A percentile compares a stretch with the other conserved stretches of the same genome.
phyloP scores from a whole-genome alignment of 2,329 filamentous ascomycete species.

The Pseudovirgaria hyperparasitica region DNA sequence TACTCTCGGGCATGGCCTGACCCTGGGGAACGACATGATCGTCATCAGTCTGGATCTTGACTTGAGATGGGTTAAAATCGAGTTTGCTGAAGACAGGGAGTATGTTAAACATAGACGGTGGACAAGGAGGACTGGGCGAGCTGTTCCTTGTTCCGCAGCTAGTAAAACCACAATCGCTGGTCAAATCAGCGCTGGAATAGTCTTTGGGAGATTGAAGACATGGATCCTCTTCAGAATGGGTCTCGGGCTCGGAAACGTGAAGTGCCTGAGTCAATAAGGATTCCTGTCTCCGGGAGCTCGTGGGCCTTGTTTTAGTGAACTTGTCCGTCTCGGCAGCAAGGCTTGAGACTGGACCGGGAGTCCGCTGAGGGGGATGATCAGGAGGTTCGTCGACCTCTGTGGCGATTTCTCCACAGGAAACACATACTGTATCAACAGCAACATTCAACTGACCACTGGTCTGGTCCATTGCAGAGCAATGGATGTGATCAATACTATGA shows the following conservation, averaged over 20 bases:
- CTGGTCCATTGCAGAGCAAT: no score
- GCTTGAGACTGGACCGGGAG: conserved; percentile 26
- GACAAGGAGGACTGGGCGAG: conserved; percentile 77
- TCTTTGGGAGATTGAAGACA: conserved; percentile 54
- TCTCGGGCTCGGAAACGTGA: conserved; percentile 29
- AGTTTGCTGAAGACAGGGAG: conserved; percentile 25
- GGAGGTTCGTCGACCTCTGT: conserved; percentile 84
- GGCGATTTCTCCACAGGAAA: conserved; percentile 50
- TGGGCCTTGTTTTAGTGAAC: conserved; percentile 36
- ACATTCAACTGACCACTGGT: no score
- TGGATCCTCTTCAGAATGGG: conserved; percentile 29
- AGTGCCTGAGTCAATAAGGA: conserved; percentile 84
- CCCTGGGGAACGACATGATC: conserved; percentile 14
- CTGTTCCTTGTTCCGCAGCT: conserved; percentile 71
- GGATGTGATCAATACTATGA: no score
- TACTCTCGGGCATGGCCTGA: conserved; percentile 35
- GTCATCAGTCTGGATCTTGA: conserved; percentile 25
- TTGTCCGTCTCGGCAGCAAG: conserved; percentile 22
- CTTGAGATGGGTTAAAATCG: conserved; percentile 21
- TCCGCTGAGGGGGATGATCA: conserved; percentile 46
- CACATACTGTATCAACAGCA: no score
- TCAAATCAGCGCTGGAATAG: conserved; percentile 77
- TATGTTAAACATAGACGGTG: conserved; percentile 36
- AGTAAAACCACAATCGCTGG: conserved; percentile 85
- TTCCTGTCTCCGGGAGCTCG: conserved; percentile 46